Conservation (phyloP, 2,329 filamentous ascomycete species). For the Metarhizium album region DNA sequence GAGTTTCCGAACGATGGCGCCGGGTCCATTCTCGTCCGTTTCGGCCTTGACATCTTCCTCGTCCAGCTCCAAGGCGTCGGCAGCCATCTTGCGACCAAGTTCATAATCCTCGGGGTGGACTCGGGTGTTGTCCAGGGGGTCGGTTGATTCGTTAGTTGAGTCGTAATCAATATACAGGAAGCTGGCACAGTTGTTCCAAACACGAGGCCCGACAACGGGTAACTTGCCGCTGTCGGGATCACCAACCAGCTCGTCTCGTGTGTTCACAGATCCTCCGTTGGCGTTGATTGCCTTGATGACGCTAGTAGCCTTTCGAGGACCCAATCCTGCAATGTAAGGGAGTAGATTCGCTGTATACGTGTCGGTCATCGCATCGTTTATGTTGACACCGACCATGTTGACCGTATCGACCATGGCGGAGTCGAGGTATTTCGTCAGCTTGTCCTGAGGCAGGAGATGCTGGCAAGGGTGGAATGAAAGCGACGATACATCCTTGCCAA, state of each 20-base stretch:
- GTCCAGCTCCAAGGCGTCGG: slow-evolving; percentile 89
- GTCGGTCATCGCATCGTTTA: slow-evolving; percentile 82
- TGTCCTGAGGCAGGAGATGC: slow-evolving; percentile 76
- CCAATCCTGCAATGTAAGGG: slow-evolving; percentile 83
- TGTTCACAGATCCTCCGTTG: slow-evolving; percentile 78
- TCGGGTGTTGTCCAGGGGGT: slow-evolving; percentile 92
- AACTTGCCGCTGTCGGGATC: slow-evolving; percentile 70
- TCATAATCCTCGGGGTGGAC: slow-evolving; percentile 98
- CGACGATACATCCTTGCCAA: slow-evolving; percentile 79
- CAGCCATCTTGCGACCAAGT: slow-evolving; percentile 94
- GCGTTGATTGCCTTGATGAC: slow-evolving; percentile 68
- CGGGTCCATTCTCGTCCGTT: slow-evolving; percentile 77
- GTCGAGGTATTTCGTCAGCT: slow-evolving; percentile 76
- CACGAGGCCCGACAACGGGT: slow-evolving; percentile 74
- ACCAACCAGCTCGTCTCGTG: slow-evolving; percentile 78
- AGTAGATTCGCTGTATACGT: slow-evolving; percentile 75
- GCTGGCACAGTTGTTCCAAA: slow-evolving; percentile 95
- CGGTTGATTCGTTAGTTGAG: slow-evolving; percentile 66
- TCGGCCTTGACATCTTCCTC: slow-evolving; percentile 97
- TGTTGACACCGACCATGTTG: slow-evolving; percentile 88
- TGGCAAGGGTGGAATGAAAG: slow-evolving; percentile 86
- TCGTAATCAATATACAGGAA: slow-evolving; percentile 89
- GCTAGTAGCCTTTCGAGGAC: slow-evolving; percentile 80
- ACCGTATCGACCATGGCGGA: slow-evolving; percentile 99
- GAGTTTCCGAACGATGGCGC: slow-evolving; percentile 88